These are phyloP conservation scores for Saraca asoca DNA, from an alignment of 331 rosid genomes.

Conservation along the genomic window DNA sequence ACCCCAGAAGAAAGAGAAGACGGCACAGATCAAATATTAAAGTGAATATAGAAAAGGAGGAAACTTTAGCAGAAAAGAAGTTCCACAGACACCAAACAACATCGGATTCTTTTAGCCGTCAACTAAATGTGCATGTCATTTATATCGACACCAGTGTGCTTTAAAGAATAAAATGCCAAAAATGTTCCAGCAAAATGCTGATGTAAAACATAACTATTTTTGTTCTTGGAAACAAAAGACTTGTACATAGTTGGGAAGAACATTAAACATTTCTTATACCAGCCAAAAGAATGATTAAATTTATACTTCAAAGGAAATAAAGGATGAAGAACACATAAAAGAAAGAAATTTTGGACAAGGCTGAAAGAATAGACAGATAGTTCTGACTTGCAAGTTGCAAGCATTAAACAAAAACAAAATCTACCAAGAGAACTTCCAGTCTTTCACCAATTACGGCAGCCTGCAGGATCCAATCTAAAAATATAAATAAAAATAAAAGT, in stretches of 20 bases:
- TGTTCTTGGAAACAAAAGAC: background rate
- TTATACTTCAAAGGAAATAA: conserved; percentile 16
- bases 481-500: conserved; percentile 37
- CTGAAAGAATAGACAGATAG: conserved; percentile 34
- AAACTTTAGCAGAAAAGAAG: conserved; percentile 17
- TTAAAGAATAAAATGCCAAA: conserved; percentile 21
- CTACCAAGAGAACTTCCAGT: conserved; percentile 22
- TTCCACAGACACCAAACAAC: conserved; percentile 8
- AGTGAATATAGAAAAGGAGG: conserved; percentile 25
- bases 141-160: conserved; percentile 11
- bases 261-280: conserved; percentile 25
- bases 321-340: conserved; percentile 24
- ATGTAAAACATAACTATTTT: conserved; percentile 10
- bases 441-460: conserved; percentile 32
- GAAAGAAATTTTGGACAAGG: conserved; percentile 31
- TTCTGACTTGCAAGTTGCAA: conserved; percentile 30
- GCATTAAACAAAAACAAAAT: conserved; percentile 25
- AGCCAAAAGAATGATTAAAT: conserved; percentile 28
- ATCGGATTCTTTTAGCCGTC: conserved; percentile 1
- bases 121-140: conserved; percentile 34
- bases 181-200: conserved; percentile 15
- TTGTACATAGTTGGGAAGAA: conserved; percentile 24
- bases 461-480: conserved; percentile 36
- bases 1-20: conserved; percentile 17
- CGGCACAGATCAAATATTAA: conserved; percentile 34